Evolutionary conservation across 2,329 filamentous ascomycete genomes (phyloP), one percentile per base, ranked within the genome.

Genomic region (Tolypocladium sp.): DNA sequence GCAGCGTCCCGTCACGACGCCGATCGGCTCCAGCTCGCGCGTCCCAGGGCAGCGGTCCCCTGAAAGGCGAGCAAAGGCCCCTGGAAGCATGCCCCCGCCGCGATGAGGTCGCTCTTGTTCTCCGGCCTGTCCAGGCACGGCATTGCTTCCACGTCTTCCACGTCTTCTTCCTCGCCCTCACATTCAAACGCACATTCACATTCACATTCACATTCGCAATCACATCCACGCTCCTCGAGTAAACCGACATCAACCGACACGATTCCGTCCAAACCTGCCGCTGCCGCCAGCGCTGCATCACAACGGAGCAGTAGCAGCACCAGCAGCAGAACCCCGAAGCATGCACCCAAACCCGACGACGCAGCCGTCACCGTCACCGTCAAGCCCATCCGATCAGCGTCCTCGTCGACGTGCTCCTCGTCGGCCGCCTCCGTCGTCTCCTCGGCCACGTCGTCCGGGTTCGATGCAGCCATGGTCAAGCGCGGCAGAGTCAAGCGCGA

Each of bases 401-500:
- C 51, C 9, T 30, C 56, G 22, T 58, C 60, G 30, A 55, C 57
- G 49, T 57, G 61, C 46, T 57, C 58, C 38, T 49, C 57, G 51
- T 25, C 57, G 15, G n/a, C 57, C 7, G 22, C 30, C 41, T 37
- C 41, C 13, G 8, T 38, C 53, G 37, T 30, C 38, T 54, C 56
- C 41, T 58, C 59, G 38, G 38, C 22, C 46, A 5, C 46, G 52
- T 59, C 44, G 46, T 61, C 64, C 57, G 59, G 61, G 59, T 61
- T 65, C 60, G 61, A 73, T 69, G 69, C 62, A 62, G 66, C 63
- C 53, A 74, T 74, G 72, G 68, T 64, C 55, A 73, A 73, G 65
- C 71, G 70, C 30, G 59, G 42, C 56, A 74, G 70, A 62, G 65
- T 68, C 35, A 64, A 68, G 61, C 65, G 67, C 62, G 67, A 71